Conservation (phyloP, 1,284 basidiomycete genomes). For the Ustilago esculenta region DNA sequence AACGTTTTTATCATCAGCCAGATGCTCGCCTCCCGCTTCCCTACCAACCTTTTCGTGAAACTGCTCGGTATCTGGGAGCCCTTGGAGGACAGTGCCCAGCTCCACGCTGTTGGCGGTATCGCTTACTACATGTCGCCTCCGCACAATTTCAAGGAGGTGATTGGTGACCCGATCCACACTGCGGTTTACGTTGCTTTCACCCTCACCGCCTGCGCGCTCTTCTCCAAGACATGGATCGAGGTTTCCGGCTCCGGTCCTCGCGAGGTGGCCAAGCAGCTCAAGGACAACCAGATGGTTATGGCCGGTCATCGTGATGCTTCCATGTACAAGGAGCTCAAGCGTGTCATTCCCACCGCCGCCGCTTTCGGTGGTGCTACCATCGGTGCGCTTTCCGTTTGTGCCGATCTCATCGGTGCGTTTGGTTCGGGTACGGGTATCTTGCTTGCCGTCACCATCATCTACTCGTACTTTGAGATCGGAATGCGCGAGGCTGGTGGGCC, state of each 20-base stretch:
- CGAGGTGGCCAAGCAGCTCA: conserved; percentile 96
- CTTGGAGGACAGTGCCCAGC: conserved; percentile 89
- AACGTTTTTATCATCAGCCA: conserved; percentile 97
- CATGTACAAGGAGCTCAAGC: conserved; percentile 99
- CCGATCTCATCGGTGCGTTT: conserved; percentile 95
- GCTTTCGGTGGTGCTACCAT: conserved; percentile 96
- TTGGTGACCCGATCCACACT: conserved; percentile 93
- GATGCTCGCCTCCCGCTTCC: conserved; percentile 89
- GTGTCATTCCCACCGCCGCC: conserved; percentile 95
- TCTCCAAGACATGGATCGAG: conserved; percentile 99
- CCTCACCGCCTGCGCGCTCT: conserved; percentile 91
- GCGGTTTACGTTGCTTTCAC: conserved; percentile 91
- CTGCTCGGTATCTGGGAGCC: conserved; percentile 98
- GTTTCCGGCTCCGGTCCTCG: conserved; percentile 94
- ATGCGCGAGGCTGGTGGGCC: conserved; percentile 70
- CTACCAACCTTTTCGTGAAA: conserved; percentile 86
- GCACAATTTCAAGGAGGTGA: conserved; percentile 84
- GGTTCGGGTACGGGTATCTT: conserved; percentile 97
- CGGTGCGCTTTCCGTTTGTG: conserved; percentile 89
- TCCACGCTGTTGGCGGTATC: conserved; percentile 89
- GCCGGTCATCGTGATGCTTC: conserved; percentile 94
- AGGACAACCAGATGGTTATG: conserved; percentile 99
- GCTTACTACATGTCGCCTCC: conserved; percentile 98
- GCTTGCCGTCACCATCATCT: conserved; percentile 97
- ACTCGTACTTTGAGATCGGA: conserved; percentile 72